Base-by-base conservation (phyloP, 2,329 filamentous ascomycete species). In the Xylariaceae sp. region DNA sequence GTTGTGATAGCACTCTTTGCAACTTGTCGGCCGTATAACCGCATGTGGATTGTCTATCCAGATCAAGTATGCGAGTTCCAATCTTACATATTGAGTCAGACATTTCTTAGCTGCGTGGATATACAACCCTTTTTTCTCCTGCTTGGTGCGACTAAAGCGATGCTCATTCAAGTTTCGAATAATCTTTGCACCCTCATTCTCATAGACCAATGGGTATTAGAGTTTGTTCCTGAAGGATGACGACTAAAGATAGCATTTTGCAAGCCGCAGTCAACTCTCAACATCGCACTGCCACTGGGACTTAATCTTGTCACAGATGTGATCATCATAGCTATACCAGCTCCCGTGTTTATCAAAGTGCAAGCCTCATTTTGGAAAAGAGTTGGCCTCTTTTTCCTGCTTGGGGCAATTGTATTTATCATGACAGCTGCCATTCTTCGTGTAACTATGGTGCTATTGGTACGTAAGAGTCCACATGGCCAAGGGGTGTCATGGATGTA, bases 41-140 rank as follows among this genome's bases (percentile, higher is more conserved):
- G 33, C 14, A 19, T 41, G 3, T 45, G 43, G 43, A 21, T 25
- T 19, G 37, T 45, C 2, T 40, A 45, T 40, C 43, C 43, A 20
- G 43, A 45, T 16, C 37, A 25, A 14, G 43, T 36, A 40, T 4
- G 43, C 40, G 19, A 36, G 43, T 23, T 14, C 14, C 8, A 29
- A 14, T 29, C 25, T 29, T 29, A 29, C 25, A 8, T 14, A 8
- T 29, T 29, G 25, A 29, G 14, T 8, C 25, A 36, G 8, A 7
- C 17, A 16, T 20, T 8, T 10, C 34, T 36, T 36, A n/a, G 8
- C n/a, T n/a, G n/a, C n/a, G n/a, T n/a, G n/a, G n/a, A n/a, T n/a
- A n/a, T n/a, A n/a, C n/a, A n/a, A n/a, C n/a, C n/a, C n/a, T n/a
- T n/a, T n/a, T n/a, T n/a, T n/a, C n/a, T n/a, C n/a, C n/a, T n/a